Evolutionary conservation across 345 rosid species (phyloP).

Genomic region (Salix purpurea): DNA sequence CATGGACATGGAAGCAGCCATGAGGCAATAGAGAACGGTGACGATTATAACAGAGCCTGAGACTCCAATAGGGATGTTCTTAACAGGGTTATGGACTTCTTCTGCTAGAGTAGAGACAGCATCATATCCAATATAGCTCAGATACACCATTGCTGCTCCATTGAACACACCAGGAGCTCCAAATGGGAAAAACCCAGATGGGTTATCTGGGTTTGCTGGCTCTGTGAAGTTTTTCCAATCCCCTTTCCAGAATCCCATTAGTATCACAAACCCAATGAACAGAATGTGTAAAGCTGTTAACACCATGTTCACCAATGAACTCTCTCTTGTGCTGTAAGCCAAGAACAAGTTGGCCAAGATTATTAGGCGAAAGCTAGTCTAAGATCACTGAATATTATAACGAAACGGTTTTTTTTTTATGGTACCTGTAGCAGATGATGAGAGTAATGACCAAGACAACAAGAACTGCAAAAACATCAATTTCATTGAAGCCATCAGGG

Average conservation of each 20-base stretch:
- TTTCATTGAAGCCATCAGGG: constrained; percentile 73
- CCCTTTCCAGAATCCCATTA: constrained; percentile 75
- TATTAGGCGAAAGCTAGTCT: not conserved
- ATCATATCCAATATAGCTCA: constrained; percentile 94
- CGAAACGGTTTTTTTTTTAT: not conserved
- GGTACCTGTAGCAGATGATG: constrained; percentile 65
- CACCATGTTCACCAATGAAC: constrained; percentile 73
- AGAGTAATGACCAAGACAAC: constrained; percentile 56
- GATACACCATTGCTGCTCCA: constrained; percentile 77
- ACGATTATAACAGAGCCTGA: constrained; percentile 79
- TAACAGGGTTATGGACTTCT: constrained; percentile 73
- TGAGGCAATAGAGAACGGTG: constrained; percentile 73
- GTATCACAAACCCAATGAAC: constrained; percentile 68
- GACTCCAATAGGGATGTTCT: constrained; percentile 84
- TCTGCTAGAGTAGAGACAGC: constrained; percentile 96
- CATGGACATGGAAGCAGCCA: constrained; percentile 94
- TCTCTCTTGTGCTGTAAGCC: constrained; percentile 54
- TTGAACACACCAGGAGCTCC: constrained; percentile 72
- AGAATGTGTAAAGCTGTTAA: constrained; percentile 67
- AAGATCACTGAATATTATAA: not conserved
- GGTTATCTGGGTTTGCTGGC: constrained; percentile 43
- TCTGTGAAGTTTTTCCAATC: constrained; percentile 50
- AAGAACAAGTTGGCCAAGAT: not conserved
- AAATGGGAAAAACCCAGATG: constrained; percentile 70
- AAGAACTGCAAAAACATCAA: constrained; percentile 58